Percentiles rank a stretch among this genome's conserved stretches.
These are phyloP conservation scores for Moniliophthora roreri DNA, from an alignment of 1,284 basidiomycete genomes.

Conservation along the genomic window DNA sequence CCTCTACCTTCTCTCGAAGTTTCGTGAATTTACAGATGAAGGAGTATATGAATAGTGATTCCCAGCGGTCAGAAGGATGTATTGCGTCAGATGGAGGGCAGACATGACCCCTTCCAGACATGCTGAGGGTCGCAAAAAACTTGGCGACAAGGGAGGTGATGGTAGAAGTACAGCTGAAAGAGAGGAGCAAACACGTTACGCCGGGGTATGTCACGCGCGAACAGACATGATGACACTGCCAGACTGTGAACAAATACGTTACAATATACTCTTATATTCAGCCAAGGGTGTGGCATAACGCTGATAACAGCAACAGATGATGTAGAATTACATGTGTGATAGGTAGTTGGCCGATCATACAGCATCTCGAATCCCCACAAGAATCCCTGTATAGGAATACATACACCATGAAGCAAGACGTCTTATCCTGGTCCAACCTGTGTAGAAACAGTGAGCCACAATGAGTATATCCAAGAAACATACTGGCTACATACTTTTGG, in stretches of 20 bases:
- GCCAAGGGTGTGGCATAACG: no score
- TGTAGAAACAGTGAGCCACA: no score
- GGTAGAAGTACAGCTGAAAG: constrained; percentile 1
- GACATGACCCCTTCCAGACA: constrained; percentile 47
- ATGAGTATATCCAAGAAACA: constrained; percentile 23
- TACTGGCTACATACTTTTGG: constrained; percentile 64
- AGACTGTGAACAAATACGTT: no score
- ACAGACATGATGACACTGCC: no score
- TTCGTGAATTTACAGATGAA: constrained; percentile 81
- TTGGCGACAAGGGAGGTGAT: neutral
- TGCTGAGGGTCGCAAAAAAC: neutral
- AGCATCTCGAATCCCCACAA: no score
- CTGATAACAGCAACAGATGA: no score
- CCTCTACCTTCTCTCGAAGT: constrained; percentile 70
- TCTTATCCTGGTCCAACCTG: constrained; percentile 80
- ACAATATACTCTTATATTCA: no score
- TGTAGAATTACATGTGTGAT: no score
- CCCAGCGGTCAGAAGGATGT: constrained; percentile 80
- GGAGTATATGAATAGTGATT: constrained; percentile 79
- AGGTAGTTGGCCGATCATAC: no score
- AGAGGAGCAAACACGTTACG: constrained; percentile 1
- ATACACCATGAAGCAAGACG: neutral
- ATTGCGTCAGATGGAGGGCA: constrained; percentile 72
- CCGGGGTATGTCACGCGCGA: no score
- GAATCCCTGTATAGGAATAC: no score